Base-by-base conservation (phyloP, 768 basidiomycete genomes). In the Boletus vinaceobasis region DNA sequence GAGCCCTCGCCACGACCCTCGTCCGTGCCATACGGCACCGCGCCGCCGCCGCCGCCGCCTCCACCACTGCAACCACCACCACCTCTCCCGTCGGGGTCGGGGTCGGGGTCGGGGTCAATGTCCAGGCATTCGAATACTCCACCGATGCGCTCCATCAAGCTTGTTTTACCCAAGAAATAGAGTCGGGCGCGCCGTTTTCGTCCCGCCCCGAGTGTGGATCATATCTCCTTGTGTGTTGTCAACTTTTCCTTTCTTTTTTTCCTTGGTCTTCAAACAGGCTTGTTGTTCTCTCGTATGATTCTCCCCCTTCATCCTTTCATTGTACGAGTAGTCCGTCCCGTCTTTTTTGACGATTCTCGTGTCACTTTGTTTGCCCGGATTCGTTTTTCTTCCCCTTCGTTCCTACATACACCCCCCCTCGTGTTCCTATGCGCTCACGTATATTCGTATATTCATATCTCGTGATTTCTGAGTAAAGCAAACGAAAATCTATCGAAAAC, bases 1-100 rank as follows among this genome's bases (percentile, higher is more conserved):
- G 70, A 73, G 36, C 70, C 69, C 1, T 71, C 70, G 21, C 65
- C 70, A 27, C 69, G 71, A n/a, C 56, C 62, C 1, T 56, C 65
- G n/a, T 60, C 71, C 2, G 57, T 66, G 23, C 33, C 67, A 9
- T 72, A 49, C 21, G 53, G 47, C 19, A 53, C 43, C 36, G 56
- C 53, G 4, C 54, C 54, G 26, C 56, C 56, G 3, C 56, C 56
- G 3, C 55, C 58, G 4, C 44, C 51, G 2, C 65, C 52, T 1
- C 60, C 68, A 4, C 62, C 57, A 51, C 40, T 46, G 17, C 55
- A 51, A 45, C 53, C 51, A 9, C 50, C 45, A 11, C 45, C 52
- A 8, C 33, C 32, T 7, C 58, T 42, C 10, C n/a, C 36, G 31
- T 39, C 46, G 2, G 43, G 10, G 15, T 19, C 27, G 3, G 32